Conservation (phyloP, 345 rosid species). For the Excoecaria agallocha region DNA sequence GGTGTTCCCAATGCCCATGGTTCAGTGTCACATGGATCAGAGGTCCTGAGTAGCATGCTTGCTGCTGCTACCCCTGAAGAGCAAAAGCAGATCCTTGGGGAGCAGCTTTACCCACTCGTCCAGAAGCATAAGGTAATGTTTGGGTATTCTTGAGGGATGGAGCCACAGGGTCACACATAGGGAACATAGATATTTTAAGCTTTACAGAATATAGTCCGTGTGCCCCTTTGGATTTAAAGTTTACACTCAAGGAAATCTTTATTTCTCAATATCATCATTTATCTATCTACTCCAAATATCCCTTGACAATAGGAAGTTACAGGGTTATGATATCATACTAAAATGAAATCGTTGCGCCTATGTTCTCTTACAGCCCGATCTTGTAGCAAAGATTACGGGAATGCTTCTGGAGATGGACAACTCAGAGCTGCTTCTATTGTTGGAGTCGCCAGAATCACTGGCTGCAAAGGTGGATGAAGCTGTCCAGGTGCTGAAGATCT, state of each 20-base stretch:
- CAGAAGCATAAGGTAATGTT: conserved; percentile 53
- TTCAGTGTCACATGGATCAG: conserved; percentile 33
- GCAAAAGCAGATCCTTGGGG: conserved; percentile 66
- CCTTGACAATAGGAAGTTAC: background rate
- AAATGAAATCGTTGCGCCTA: background rate
- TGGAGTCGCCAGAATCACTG: conserved; percentile 61
- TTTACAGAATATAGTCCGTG: no score
- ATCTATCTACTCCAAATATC: background rate
- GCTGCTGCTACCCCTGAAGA: conserved; percentile 51
- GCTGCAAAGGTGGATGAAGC: conserved; percentile 69
- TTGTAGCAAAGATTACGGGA: conserved; percentile 70
- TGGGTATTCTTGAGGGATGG: background rate
- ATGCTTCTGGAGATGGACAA: conserved; percentile 83
- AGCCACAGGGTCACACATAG: no score
- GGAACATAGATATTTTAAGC: no score
- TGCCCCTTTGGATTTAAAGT: no score
- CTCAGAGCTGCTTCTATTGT: conserved; percentile 52
- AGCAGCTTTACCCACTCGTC: conserved; percentile 60
- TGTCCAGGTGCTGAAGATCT: conserved; percentile 55
- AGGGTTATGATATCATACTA: background rate
- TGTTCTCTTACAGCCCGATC: conserved; percentile 55
- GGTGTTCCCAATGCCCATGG: conserved; percentile 33
- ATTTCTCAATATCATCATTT: background rate
- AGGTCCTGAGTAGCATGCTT: conserved; percentile 56
- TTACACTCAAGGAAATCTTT: no score